phyloP scores from a whole-genome alignment of 2,329 filamentous ascomycete genomes.

The Botrytis squamosa region DNA sequence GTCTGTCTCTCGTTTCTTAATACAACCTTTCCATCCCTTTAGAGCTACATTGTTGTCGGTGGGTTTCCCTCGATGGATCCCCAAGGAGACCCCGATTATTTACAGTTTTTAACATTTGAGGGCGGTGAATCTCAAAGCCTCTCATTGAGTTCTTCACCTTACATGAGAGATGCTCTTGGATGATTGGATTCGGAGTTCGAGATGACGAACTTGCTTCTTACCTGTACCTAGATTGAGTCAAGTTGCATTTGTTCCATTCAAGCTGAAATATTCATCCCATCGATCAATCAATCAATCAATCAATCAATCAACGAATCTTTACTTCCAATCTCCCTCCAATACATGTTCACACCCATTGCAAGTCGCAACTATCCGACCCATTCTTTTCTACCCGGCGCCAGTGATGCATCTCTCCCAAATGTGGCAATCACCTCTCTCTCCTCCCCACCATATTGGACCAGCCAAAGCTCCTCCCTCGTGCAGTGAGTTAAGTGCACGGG shows the following conservation, averaged over 20 bases:
- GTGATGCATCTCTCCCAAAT: slow-evolving; percentile 2
- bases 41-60: slow-evolving; percentile 9
- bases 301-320: not conserved
- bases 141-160: not conserved
- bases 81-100: slow-evolving; percentile 10
- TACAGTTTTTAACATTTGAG: slow-evolving; percentile 11
- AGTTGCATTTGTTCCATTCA: not conserved
- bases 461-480: slow-evolving; percentile 9
- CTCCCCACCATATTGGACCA: not conserved
- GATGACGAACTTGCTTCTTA: slow-evolving; percentile 1
- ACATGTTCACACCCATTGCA: not conserved
- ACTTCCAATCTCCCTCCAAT: not conserved
- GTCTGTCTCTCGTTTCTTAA: slow-evolving; percentile 12
- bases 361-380: not conserved
- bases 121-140: slow-evolving; percentile 16
- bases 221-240: not conserved
- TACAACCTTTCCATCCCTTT: not conserved
- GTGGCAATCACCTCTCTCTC: slow-evolving; percentile 18
- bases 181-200: not conserved
- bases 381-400: slow-evolving; percentile 1
- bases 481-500: not conserved
- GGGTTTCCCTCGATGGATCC: not conserved
- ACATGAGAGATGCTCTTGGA: not conserved
- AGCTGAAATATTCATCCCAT: not conserved
- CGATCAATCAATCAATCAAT: not conserved